phyloP scores from a whole-genome alignment of 768 basidiomycete genomes.

The Podaxis carcinomalis region DNA sequence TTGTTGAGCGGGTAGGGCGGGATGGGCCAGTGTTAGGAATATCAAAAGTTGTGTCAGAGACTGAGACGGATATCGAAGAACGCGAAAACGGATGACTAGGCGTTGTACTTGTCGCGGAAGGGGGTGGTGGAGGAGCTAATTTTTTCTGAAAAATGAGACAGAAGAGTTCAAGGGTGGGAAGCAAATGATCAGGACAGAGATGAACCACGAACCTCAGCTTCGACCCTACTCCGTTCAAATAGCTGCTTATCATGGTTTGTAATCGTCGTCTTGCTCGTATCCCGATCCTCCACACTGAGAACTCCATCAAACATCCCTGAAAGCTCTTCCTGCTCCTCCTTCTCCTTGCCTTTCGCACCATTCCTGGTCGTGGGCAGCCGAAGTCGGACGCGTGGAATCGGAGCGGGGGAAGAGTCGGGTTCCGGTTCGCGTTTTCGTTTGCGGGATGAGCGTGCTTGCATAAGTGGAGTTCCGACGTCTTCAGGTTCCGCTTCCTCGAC shows the following conservation, averaged over 20 bases:
- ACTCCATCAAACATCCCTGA: slow-evolving; percentile 84
- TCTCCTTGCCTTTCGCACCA: slow-evolving; percentile 67
- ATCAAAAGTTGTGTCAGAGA: slow-evolving; percentile 16
- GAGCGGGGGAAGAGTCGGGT: slow-evolving; percentile 30
- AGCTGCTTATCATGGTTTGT: slow-evolving; percentile 53
- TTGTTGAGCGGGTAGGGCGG: slow-evolving; percentile 59
- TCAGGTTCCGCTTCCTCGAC: slow-evolving; percentile 20
- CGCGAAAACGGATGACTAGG: slow-evolving; percentile 1
- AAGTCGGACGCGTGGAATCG: slow-evolving; percentile 43
- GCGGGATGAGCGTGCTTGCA: slow-evolving; percentile 24
- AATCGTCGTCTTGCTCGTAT: slow-evolving; percentile 67
- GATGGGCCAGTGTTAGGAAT: slow-evolving; percentile 44
- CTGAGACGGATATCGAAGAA: slow-evolving; percentile 1
- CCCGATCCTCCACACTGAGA: slow-evolving; percentile 62
- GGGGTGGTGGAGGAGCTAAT: slow-evolving; percentile 37
- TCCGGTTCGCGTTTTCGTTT: slow-evolving; percentile 48
- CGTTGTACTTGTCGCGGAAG: slow-evolving; percentile 12
- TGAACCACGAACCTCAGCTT: slow-evolving; percentile 62
- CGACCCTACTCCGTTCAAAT: slow-evolving; percentile 69
- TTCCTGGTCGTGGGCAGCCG: slow-evolving; percentile 53
- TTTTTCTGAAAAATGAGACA: slow-evolving; percentile 35
- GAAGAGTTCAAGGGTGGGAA: neutral
- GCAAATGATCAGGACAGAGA: neutral
- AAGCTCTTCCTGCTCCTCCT: slow-evolving; percentile 69
- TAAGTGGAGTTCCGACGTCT: slow-evolving; percentile 22